A percentile compares a stretch with the other conserved stretches of the same genome.
Evolutionary conservation across 2,329 filamentous ascomycete genomes (phyloP).

Genomic region (Bipolaris bicolor): DNA sequence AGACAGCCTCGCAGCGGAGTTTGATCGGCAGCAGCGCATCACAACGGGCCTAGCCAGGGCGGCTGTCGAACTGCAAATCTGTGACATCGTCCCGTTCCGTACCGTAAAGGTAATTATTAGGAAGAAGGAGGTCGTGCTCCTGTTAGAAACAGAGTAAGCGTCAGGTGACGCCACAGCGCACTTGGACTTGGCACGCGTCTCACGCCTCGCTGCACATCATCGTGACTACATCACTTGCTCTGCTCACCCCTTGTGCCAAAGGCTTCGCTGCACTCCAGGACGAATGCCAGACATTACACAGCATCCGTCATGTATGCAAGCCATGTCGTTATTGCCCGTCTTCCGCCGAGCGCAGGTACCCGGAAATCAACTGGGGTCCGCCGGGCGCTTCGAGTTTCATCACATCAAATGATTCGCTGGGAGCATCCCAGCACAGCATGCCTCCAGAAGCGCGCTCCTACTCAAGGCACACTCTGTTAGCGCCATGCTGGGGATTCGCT

Average conservation of each 20-base stretch:
- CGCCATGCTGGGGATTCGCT: slow-evolving; percentile 25
- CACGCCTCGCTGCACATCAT: neutral
- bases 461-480: slow-evolving; percentile 12
- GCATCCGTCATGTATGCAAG: slow-evolving; percentile 1
- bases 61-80: neutral
- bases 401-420: slow-evolving; percentile 32
- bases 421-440: slow-evolving; percentile 8
- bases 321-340: neutral
- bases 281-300: neutral
- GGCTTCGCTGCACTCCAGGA: neutral
- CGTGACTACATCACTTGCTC: slow-evolving; percentile 4
- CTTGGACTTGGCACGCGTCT: slow-evolving; percentile 5
- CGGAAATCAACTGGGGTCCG: slow-evolving; percentile 8
- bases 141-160: neutral
- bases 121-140: neutral
- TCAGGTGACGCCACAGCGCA: slow-evolving; percentile 1
- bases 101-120: neutral
- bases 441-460: slow-evolving; percentile 32
- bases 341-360: slow-evolving; percentile 1
- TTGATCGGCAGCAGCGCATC: neutral
- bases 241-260: neutral
- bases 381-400: slow-evolving; percentile 36
- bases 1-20: neutral
- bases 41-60: neutral
- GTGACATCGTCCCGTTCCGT: neutral